Conservation (phyloP, 768 basidiomycete species). For the Daedaleopsis sinensis region DNA sequence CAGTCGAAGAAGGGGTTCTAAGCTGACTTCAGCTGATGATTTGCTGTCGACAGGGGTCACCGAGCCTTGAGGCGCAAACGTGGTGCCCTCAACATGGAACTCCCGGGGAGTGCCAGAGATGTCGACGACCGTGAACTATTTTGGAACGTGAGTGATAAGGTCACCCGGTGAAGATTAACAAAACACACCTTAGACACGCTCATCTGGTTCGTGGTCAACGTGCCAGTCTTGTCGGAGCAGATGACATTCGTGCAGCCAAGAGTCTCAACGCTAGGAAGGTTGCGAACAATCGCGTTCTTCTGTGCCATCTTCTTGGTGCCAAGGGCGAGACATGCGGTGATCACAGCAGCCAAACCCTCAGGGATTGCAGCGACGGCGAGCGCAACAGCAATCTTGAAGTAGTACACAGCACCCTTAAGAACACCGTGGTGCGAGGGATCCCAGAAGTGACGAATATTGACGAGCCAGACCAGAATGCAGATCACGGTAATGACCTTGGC, state of each 20-base stretch:
- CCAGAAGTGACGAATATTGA: conserved; percentile 95
- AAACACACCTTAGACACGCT: conserved; percentile 76
- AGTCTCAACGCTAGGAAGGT: conserved; percentile 96
- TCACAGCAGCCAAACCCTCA: conserved; percentile 97
- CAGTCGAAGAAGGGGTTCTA: conserved; percentile 77
- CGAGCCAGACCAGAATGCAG: conserved; percentile 96
- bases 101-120: conserved; percentile 55
- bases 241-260: conserved; percentile 98
- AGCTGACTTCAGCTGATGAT: conserved; percentile 56
- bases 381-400: conserved; percentile 99
- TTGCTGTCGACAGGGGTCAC: conserved; percentile 71
- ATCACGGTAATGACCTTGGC: conserved; percentile 98
- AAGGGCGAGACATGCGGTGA: conserved; percentile 94
- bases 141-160: not conserved
- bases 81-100: conserved; percentile 87
- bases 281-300: conserved; percentile 96
- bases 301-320: conserved; percentile 99
- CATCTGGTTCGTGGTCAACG: conserved; percentile 97
- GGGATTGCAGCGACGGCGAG: conserved; percentile 99
- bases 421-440: conserved; percentile 92
- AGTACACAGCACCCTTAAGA: conserved; percentile 94
- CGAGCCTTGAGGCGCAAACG: conserved; percentile 84
- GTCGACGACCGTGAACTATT: conserved; percentile 77
- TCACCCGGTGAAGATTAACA: not conserved
- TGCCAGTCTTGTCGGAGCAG: conserved; percentile 98